Conservation (phyloP, 2,329 filamentous ascomycete genomes). For the Dryadomyces sulphureus region DNA sequence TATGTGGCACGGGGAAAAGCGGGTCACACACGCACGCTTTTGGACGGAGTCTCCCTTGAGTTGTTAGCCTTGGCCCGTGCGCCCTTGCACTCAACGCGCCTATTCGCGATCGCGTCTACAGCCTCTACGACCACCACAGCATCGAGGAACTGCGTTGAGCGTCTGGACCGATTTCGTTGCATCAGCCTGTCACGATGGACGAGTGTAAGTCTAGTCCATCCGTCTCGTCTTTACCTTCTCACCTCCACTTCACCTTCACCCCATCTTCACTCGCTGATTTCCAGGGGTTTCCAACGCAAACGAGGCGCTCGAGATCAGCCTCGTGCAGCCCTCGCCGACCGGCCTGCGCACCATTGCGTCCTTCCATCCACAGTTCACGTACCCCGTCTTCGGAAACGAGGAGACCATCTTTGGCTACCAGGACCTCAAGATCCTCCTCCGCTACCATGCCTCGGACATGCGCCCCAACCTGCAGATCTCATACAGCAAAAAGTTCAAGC, state of each 20-base stretch:
- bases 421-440: slow-evolving; percentile 59
- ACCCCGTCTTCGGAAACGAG: slow-evolving; percentile 85
- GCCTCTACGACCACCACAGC: too few species aligned
- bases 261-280: not conserved
- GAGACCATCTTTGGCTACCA: slow-evolving; percentile 87
- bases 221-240: not conserved
- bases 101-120: slow-evolving; percentile 8
- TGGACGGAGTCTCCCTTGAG: not conserved
- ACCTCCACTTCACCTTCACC: not conserved
- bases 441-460: slow-evolving; percentile 55
- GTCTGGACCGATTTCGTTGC: too few species aligned
- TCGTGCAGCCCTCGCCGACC: slow-evolving; percentile 34
- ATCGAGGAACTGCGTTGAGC: not conserved
- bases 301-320: slow-evolving; percentile 46
- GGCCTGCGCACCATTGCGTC: slow-evolving; percentile 43
- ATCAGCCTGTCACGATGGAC: not conserved
- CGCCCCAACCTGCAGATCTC: slow-evolving; percentile 59
- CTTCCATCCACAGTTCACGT: slow-evolving; percentile 80
- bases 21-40: not conserved
- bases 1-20: slow-evolving; percentile 2
- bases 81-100: too few species aligned
- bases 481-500: slow-evolving; percentile 56
- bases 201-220: not conserved
- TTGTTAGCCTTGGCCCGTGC: slow-evolving; percentile 1
- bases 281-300: slow-evolving; percentile 46